phyloP scores from a whole-genome alignment of 805 yeast genomes.

The Cyberlindnera mrakii region DNA sequence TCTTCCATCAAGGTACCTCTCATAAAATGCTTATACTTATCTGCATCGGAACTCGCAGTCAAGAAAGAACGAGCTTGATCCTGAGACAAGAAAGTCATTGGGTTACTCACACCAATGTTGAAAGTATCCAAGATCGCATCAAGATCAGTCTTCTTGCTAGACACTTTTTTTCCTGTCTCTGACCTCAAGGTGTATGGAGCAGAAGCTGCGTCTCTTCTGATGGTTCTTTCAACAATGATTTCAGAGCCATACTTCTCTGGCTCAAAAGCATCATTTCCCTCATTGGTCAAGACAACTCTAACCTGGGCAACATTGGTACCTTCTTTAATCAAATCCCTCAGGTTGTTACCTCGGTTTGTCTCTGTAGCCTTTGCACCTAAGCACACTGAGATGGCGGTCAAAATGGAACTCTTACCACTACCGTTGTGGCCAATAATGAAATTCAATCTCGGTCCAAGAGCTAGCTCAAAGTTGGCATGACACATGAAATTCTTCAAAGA shows the following conservation, averaged over 20 bases:
- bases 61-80: slow-evolving; percentile 90
- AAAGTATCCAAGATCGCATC: slow-evolving; percentile 65
- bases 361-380: slow-evolving; percentile 84
- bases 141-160: slow-evolving; percentile 58
- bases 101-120: slow-evolving; percentile 79
- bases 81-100: slow-evolving; percentile 88
- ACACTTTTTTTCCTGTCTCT: slow-evolving; percentile 43
- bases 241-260: slow-evolving; percentile 61
- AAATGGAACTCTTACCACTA: slow-evolving; percentile 82
- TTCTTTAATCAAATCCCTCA: slow-evolving; percentile 67
- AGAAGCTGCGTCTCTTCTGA: slow-evolving; percentile 45
- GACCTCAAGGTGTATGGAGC: slow-evolving; percentile 49
- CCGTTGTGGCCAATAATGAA: slow-evolving; percentile 90
- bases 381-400: slow-evolving; percentile 83
- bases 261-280: slow-evolving; percentile 58
- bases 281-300: slow-evolving; percentile 56
- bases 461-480: slow-evolving; percentile 72
- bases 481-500: slow-evolving; percentile 80
- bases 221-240: slow-evolving; percentile 64
- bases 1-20: slow-evolving; percentile 71
- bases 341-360: slow-evolving; percentile 75
- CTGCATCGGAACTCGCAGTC: slow-evolving; percentile 65
- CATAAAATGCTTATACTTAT: slow-evolving; percentile 73
- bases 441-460: slow-evolving; percentile 73
- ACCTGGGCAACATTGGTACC: slow-evolving; percentile 69